Evolutionary conservation across 352 stramenopile species (phyloP).

Genomic region (Phytophthora pistaciae): DNA sequence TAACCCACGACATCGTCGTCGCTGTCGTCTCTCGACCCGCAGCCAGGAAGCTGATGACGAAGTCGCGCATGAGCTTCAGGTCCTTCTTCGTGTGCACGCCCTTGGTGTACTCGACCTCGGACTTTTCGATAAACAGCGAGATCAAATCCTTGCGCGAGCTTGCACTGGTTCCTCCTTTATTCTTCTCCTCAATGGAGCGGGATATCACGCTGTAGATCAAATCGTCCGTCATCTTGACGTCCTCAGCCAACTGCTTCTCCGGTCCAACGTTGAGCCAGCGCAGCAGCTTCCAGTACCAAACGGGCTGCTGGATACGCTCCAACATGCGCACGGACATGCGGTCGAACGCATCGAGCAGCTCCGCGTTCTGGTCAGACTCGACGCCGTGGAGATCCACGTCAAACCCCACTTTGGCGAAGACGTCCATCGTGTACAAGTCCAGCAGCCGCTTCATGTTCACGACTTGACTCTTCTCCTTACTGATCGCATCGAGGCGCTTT

Average conservation of each 20-base stretch:
- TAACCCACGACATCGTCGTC: slow-evolving; percentile 71
- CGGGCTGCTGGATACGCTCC: slow-evolving; percentile 46
- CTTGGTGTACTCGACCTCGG: slow-evolving; percentile 35
- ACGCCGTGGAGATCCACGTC: slow-evolving; percentile 67
- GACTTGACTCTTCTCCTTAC: slow-evolving; percentile 7
- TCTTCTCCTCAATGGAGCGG: slow-evolving; percentile 43
- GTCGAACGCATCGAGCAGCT: slow-evolving; percentile 49
- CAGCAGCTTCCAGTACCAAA: slow-evolving; percentile 51
- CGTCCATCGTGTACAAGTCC: slow-evolving; percentile 69
- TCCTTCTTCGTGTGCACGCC: slow-evolving; percentile 36
- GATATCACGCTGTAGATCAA: slow-evolving; percentile 47
- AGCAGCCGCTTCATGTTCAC: slow-evolving; percentile 65
- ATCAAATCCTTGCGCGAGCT: slow-evolving; percentile 47
- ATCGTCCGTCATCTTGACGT: slow-evolving; percentile 40
- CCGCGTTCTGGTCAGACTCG: slow-evolving; percentile 40
- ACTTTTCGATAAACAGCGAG: slow-evolving; percentile 61
- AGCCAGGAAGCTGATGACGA: slow-evolving; percentile 80
- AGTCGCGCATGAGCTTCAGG: slow-evolving; percentile 77
- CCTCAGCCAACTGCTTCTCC: slow-evolving; percentile 46
- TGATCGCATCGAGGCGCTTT: slow-evolving; percentile 34
- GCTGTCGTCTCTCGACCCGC: slow-evolving; percentile 83
- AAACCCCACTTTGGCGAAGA: slow-evolving; percentile 83
- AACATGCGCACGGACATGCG: slow-evolving; percentile 41
- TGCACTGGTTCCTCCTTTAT: slow-evolving; percentile 3
- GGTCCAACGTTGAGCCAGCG: slow-evolving; percentile 48